A percentile compares a stretch with the other conserved stretches of the same genome.
Conservation (phyloP, 345 rosid genomes). For the Gossypium rotundifolium region DNA sequence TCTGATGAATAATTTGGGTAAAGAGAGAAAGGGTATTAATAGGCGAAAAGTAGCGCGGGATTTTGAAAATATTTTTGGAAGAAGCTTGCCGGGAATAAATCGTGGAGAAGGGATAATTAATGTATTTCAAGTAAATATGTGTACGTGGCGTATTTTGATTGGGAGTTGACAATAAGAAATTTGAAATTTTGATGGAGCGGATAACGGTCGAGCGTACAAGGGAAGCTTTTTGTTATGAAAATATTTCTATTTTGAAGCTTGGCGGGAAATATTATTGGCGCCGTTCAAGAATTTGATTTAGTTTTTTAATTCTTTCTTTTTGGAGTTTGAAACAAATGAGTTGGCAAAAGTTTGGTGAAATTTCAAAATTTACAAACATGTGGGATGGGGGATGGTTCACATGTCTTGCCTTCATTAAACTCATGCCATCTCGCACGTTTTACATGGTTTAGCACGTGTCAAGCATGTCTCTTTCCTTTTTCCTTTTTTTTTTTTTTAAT, state of each 20-base stretch:
- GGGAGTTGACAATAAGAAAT: not conserved
- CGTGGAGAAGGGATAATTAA: not conserved
- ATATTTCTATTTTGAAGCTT: not conserved
- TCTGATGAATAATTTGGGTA: not conserved
- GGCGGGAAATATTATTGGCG: not conserved
- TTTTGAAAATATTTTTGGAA: slow-evolving; percentile 18
- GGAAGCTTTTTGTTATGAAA: not conserved
- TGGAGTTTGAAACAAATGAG: not conserved
- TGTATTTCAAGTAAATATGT: slow-evolving; percentile 5
- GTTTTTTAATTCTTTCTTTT: not conserved
- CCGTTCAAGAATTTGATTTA: not conserved
- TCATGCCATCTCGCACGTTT: not conserved
- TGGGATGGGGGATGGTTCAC: not conserved
- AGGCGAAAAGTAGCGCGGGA: slow-evolving; percentile 11
- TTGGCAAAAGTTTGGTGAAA: not conserved
- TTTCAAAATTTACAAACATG: not conserved
- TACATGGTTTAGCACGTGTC: not conserved
- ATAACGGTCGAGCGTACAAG: slow-evolving; percentile 8
- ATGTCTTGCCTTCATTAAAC: not conserved
- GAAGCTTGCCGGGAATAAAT: slow-evolving; percentile 25
- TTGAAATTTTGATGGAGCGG: not conserved
- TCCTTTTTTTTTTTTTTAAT: too few relatives aligned
- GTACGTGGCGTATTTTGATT: not conserved
- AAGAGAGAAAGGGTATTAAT: not conserved
- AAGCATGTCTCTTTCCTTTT: too few relatives aligned